A percentile compares a stretch with the other conserved stretches of the same genome.
Evolutionary conservation across 768 basidiomycete genomes (phyloP).

Genomic region (Suillus weaverae): DNA sequence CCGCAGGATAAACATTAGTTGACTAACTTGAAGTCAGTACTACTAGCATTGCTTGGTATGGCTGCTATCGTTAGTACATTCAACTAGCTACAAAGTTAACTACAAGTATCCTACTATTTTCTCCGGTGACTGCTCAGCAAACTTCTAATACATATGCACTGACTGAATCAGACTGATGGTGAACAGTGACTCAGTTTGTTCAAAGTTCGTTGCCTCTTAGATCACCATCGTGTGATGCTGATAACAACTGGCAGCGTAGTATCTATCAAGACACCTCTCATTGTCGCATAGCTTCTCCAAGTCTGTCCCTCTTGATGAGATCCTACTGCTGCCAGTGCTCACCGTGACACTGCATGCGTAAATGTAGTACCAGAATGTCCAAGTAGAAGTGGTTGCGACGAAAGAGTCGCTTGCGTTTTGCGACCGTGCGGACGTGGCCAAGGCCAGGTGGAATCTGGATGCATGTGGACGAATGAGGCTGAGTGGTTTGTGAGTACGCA

Average conservation of each 20-base stretch:
- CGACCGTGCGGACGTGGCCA: constrained; percentile 49
- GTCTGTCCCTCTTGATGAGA: constrained; percentile 32
- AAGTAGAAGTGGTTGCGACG: constrained; percentile 83
- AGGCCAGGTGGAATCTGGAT: constrained; percentile 51
- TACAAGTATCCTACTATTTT: neutral
- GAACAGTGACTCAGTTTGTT: constrained; percentile 21
- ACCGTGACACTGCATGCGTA: neutral
- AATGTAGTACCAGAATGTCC: constrained; percentile 69
- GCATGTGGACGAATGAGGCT: constrained; percentile 87
- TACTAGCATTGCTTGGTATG: too few relatives aligned
- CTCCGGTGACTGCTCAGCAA: neutral
- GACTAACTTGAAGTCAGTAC: too few relatives aligned
- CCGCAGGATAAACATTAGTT: too few relatives aligned
- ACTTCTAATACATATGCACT: neutral
- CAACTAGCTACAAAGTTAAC: too few relatives aligned
- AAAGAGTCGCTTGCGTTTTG: constrained; percentile 79
- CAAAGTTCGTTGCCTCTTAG: too few relatives aligned
- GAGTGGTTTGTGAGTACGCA: constrained; percentile 80
- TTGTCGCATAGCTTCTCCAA: constrained; percentile 71
- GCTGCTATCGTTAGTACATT: too few relatives aligned
- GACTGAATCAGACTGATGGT: too few relatives aligned
- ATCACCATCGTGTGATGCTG: constrained; percentile 64
- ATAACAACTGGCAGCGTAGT: constrained; percentile 96
- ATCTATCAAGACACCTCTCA: constrained; percentile 89
- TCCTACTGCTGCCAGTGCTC: neutral